phyloP scores from a whole-genome alignment of 805 yeast species.

The Diddensiella santjacobensis region DNA sequence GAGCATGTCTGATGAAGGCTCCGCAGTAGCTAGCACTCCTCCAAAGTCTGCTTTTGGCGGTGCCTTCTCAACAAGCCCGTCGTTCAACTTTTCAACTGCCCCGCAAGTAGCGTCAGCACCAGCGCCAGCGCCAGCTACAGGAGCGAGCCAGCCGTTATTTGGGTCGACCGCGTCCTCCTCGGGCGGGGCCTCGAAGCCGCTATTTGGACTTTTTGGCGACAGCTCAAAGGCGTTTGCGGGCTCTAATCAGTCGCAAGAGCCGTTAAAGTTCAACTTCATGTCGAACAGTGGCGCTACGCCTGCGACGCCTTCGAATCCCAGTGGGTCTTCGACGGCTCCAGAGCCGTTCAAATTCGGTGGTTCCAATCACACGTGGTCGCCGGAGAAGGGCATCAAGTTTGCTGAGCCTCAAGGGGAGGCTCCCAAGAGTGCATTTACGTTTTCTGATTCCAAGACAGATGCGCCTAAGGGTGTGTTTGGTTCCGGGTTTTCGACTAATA shows the following conservation, averaged over 20 bases:
- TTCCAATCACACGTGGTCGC: slow-evolving; percentile 30
- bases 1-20: no score
- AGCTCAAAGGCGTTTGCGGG: no score
- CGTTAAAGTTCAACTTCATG: background rate
- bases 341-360: slow-evolving; percentile 29
- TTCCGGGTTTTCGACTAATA: background rate
- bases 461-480: slow-evolving; percentile 1
- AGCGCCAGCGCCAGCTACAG: no score
- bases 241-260: background rate
- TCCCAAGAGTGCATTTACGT: background rate
- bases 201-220: no score
- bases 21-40: no score
- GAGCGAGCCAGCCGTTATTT: no score
- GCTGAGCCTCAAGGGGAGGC: slow-evolving; percentile 23
- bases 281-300: background rate
- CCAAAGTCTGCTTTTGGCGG: no score
- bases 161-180: no score
- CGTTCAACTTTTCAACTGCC: no score
- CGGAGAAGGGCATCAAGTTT: slow-evolving; percentile 33
- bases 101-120: no score
- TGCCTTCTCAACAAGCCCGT: no score
- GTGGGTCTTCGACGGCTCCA: background rate
- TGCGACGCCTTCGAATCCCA: background rate
- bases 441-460: slow-evolving; percentile 1
- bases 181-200: no score